Base-by-base conservation (phyloP, 495 filamentous ascomycete species). In the Penicillium maclennaniae region DNA sequence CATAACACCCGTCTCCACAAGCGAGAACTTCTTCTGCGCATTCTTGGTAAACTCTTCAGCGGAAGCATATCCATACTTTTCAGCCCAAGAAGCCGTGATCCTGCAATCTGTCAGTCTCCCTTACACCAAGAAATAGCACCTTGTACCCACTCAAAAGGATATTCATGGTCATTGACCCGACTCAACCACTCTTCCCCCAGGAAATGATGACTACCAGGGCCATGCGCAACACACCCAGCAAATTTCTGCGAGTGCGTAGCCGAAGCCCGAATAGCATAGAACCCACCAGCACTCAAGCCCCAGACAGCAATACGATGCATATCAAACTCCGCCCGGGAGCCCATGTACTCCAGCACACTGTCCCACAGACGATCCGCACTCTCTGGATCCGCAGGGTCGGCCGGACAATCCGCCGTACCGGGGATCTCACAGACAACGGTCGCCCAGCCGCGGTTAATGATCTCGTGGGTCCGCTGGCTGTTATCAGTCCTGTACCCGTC, bases 401-500 rank as follows among this genome's bases (percentile, higher is more conserved):
- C 86, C 0, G 87, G 88, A 52, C 79, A 88, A 63, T 92, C 88
- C 3, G 86, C 88, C 1, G 88, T 92, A 0, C 88, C 88, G 0
- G 88, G 88, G 51, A 92, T 88, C 69, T 92, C 88, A 21, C 82
- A 77, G 25, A 88, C 72, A 4, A 90, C 73, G 1, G 65, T 71
- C 21, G 66, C 84, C 83, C 78, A 87, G 19, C 79, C 83, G 53
- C 79, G 81, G 47, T 71, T 66, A 10, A 82, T 61, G 56, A 84
- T 88, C 67, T 87, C 84, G 34, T 87, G 77, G 48, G 78, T 83
- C 34, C 87, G 83, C 37, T 80, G 75, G n/a, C 84, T 86, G 63
- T 91, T 88, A 60, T 92, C 88, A 0, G 87, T 86, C 14, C 88
- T 70, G 61, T 92, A 90, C 9, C 88, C 88, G 58, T 92, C 88